These are phyloP conservation scores for Talaromyces sp. DNA, from an alignment of 2,329 filamentous ascomycete genomes.

Conservation along the genomic window DNA sequence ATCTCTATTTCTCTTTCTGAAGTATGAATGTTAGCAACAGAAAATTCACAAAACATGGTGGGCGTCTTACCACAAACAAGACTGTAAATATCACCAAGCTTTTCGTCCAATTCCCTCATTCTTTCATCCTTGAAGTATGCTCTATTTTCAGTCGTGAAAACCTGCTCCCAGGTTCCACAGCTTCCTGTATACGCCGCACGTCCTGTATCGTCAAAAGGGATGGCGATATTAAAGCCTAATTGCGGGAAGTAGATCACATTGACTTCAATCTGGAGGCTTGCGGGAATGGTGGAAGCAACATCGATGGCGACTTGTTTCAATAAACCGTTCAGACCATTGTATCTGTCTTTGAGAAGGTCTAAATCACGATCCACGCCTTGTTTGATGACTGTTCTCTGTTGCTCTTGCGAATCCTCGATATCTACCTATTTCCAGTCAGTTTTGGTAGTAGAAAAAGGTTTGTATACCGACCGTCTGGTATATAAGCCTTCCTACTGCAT, in stretches of 20 bases:
- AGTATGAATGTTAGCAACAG: background rate
- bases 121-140: constrained; percentile 83
- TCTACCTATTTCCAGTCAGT: constrained; percentile 56
- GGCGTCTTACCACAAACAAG: constrained; percentile 68
- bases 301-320: constrained; percentile 64
- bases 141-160: constrained; percentile 68
- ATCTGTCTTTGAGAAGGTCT: constrained; percentile 72
- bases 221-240: constrained; percentile 80
- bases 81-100: constrained; percentile 80
- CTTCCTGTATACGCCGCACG: constrained; percentile 63
- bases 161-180: constrained; percentile 68
- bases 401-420: constrained; percentile 70
- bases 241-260: constrained; percentile 91
- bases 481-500: constrained; percentile 67
- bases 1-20: constrained; percentile 85
- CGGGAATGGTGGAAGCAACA: constrained; percentile 62
- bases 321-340: constrained; percentile 72
- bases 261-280: constrained; percentile 51
- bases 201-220: constrained; percentile 61
- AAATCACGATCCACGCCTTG: constrained; percentile 69
- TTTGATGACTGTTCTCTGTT: constrained; percentile 69
- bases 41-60: background rate
- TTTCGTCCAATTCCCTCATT: constrained; percentile 76
- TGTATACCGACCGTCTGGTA: constrained; percentile 54
- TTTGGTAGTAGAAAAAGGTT: background rate